A percentile compares a stretch with the other conserved stretches of the same genome.
These are phyloP conservation scores for Globisporangium apiculatum DNA, from an alignment of 352 stramenopile species.

Conservation along the genomic window DNA sequence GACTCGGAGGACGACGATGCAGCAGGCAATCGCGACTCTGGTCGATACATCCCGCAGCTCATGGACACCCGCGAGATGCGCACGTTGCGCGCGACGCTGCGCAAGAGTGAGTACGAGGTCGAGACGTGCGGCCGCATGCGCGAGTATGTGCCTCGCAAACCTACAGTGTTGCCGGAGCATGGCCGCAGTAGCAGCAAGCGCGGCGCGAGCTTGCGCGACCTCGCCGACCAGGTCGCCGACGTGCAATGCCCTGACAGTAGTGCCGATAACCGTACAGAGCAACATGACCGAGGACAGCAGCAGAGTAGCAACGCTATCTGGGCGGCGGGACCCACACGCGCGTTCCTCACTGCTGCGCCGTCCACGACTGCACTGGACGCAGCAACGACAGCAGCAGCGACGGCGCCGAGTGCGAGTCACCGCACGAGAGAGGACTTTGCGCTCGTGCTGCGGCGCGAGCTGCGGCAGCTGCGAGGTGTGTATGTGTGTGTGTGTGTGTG, in stretches of 20 bases:
- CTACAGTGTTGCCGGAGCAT: background rate
- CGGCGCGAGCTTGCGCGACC: background rate
- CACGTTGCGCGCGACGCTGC: slow-evolving; percentile 26
- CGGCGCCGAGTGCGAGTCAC: background rate
- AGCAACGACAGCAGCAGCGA: background rate
- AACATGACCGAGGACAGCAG: background rate
- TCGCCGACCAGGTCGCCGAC: background rate
- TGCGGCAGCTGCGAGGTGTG: slow-evolving; percentile 30
- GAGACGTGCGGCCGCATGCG: slow-evolving; percentile 35
- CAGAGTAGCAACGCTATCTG: background rate
- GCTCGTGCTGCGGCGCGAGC: slow-evolving; percentile 26
- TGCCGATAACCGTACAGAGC: background rate
- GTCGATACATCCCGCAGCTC: slow-evolving; percentile 35
- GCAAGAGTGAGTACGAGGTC: slow-evolving; percentile 31
- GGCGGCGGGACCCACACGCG: background rate
- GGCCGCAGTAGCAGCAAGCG: background rate
- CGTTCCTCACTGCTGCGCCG: slow-evolving; percentile 6
- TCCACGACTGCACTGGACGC: background rate
- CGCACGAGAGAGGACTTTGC: slow-evolving; percentile 26
- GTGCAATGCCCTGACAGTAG: background rate
- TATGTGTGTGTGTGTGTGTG: background rate
- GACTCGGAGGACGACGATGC: background rate
- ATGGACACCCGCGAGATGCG: slow-evolving; percentile 53
- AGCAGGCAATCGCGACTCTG: slow-evolving; percentile 5
- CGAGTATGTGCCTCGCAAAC: slow-evolving; percentile 37